Conservation (phyloP, 1,284 basidiomycete genomes). For the Entoloma clypeatum region DNA sequence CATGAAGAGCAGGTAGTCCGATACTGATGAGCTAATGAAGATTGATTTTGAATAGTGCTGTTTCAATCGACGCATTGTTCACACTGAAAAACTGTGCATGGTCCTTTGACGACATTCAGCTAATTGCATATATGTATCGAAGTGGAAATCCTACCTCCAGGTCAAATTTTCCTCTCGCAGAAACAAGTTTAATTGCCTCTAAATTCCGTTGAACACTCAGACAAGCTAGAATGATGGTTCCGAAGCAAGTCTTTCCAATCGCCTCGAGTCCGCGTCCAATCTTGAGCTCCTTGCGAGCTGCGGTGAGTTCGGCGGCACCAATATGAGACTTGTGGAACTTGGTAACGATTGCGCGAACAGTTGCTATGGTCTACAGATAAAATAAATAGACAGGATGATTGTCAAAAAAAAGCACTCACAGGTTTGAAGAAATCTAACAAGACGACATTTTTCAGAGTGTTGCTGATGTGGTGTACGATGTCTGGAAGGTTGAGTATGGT, state of each 20-base stretch:
- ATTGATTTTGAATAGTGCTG: slow-evolving; percentile 9
- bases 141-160: slow-evolving; percentile 13
- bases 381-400: neutral
- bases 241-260: slow-evolving; percentile 30
- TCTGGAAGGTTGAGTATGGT: slow-evolving; percentile 28
- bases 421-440: slow-evolving; percentile 24
- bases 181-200: slow-evolving; percentile 19
- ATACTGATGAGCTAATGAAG: slow-evolving; percentile 19
- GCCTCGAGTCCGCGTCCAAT: slow-evolving; percentile 25
- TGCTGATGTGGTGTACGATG: slow-evolving; percentile 28
- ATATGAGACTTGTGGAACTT: slow-evolving; percentile 25
- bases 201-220: slow-evolving; percentile 19
- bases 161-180: slow-evolving; percentile 15
- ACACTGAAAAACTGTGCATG: neutral
- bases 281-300: slow-evolving; percentile 3
- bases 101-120: no score
- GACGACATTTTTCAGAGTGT: slow-evolving; percentile 28
- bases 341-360: slow-evolving; percentile 2
- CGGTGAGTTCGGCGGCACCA: slow-evolving; percentile 18
- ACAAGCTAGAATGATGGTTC: slow-evolving; percentile 19
- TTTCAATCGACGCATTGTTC: slow-evolving; percentile 1
- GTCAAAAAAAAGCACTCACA: no score
- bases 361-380: no score
- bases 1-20: slow-evolving; percentile 21
- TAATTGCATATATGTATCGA: neutral